phyloP scores from a whole-genome alignment of 2,329 filamentous ascomycete species.

The Paraphaeosphaeria minitans region DNA sequence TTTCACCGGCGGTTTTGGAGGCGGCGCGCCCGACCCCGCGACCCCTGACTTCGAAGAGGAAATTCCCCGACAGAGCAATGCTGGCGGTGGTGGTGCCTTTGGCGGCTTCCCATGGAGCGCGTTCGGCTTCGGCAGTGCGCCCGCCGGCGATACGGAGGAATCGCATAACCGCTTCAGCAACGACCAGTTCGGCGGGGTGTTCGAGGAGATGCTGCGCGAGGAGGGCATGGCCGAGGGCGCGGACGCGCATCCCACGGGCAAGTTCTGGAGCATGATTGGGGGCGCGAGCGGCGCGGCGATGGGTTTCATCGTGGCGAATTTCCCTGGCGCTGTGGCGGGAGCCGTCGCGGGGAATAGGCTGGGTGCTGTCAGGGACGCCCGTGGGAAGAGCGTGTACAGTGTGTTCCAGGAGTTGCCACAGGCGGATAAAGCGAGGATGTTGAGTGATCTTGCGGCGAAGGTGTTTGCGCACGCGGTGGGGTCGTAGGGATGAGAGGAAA shows the following conservation, averaged over 20 bases:
- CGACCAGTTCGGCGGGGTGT: constrained; percentile 79
- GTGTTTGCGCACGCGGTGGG: constrained; percentile 79
- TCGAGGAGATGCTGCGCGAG: constrained; percentile 60
- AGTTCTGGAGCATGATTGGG: constrained; percentile 87
- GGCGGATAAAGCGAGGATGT: constrained; percentile 76
- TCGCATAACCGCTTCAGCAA: constrained; percentile 65
- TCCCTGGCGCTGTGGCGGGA: constrained; percentile 85
- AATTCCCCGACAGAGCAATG: constrained; percentile 47
- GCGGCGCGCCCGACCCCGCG: constrained; percentile 51
- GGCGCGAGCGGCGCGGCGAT: constrained; percentile 86
- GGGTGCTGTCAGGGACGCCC: constrained; percentile 87
- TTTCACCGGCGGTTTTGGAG: constrained; percentile 49
- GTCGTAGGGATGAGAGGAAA: constrained; percentile 16
- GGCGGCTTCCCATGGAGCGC: constrained; percentile 77
- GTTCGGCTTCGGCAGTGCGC: constrained; percentile 62
- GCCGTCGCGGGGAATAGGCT: constrained; percentile 90
- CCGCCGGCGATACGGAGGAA: constrained; percentile 51
- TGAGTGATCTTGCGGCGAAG: constrained; percentile 83
- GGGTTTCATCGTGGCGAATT: constrained; percentile 93
- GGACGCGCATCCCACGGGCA: constrained; percentile 64
- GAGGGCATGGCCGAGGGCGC: constrained; percentile 72
- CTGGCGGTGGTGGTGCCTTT: constrained; percentile 16
- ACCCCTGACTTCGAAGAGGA: constrained; percentile 57
- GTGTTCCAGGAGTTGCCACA: constrained; percentile 91
- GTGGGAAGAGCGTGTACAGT: constrained; percentile 91